A percentile compares a stretch with the other conserved stretches of the same genome.
These are phyloP conservation scores for Moricandia arvensis DNA, from an alignment of 345 rosid species.

Conservation along the genomic window DNA sequence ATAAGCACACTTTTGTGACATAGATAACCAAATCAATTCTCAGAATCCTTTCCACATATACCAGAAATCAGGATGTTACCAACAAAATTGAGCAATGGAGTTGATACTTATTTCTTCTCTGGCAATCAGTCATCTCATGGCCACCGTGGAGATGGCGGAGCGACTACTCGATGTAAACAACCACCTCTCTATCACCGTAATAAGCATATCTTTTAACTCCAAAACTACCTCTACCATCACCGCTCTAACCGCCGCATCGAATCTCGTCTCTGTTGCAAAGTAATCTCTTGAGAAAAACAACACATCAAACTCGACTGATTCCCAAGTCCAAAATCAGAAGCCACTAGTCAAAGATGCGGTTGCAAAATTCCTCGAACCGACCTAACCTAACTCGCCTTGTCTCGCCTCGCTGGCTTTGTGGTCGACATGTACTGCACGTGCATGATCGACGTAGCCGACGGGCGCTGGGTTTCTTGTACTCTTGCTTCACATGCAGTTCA, in stretches of 20 bases:
- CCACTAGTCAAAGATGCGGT: constrained; percentile 40
- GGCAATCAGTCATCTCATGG: constrained; percentile 40
- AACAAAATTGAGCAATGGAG: no score
- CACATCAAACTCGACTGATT: not conserved
- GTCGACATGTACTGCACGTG: constrained; percentile 52
- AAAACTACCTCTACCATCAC: constrained; percentile 10
- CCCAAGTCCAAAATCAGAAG: constrained; percentile 21
- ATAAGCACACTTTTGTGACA: no score
- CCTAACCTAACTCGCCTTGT: not conserved
- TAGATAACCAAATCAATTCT: no score
- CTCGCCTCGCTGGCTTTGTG: constrained; percentile 43
- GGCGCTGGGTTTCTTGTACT: constrained; percentile 32
- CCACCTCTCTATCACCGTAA: constrained; percentile 40
- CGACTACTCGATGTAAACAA: constrained; percentile 32
- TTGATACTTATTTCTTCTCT: constrained; percentile 48
- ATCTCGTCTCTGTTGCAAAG: constrained; percentile 16
- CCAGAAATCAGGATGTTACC: no score
- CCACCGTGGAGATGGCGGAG: constrained; percentile 43
- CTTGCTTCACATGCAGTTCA: constrained; percentile 28
- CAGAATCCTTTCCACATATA: no score
- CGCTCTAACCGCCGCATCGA: constrained; percentile 1
- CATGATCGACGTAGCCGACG: constrained; percentile 48
- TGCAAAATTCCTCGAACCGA: not conserved
- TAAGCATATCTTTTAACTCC: constrained; percentile 32
- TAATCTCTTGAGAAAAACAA: constrained; percentile 23